These are phyloP conservation scores for Adansonia gregorii DNA, from an alignment of 441 rosid species.

Conservation along the genomic window DNA sequence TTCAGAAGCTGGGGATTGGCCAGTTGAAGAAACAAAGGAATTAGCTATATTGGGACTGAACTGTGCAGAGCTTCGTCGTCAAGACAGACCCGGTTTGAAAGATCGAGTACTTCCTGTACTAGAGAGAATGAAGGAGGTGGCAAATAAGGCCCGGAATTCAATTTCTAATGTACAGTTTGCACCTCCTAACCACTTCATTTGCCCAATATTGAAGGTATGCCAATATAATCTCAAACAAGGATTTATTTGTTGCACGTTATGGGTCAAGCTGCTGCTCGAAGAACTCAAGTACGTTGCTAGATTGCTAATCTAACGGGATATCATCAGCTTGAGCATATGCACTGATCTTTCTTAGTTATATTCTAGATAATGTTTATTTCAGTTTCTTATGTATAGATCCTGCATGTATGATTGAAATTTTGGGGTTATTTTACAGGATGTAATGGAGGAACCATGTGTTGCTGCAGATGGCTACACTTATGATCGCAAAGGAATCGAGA, in stretches of 20 bases:
- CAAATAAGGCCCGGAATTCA: slow-evolving; percentile 42
- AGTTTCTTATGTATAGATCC: background rate
- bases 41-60: slow-evolving; percentile 71
- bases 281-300: background rate
- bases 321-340: background rate
- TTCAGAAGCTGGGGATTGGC: slow-evolving; percentile 81
- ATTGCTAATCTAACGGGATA: background rate
- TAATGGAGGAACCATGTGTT: slow-evolving; percentile 86
- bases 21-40: slow-evolving; percentile 66
- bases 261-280: background rate
- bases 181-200: slow-evolving; percentile 73
- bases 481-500: slow-evolving; percentile 70
- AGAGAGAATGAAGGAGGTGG: slow-evolving; percentile 63
- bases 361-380: background rate
- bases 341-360: background rate
- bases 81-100: slow-evolving; percentile 81
- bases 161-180: slow-evolving; percentile 31
- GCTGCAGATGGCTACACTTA: slow-evolving; percentile 95
- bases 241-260: background rate
- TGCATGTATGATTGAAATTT: slow-evolving; percentile 22
- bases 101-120: slow-evolving; percentile 73
- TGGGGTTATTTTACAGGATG: slow-evolving; percentile 51
- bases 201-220: slow-evolving; percentile 81
- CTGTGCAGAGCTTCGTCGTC: slow-evolving; percentile 75
- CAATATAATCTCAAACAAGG: background rate